A percentile compares a stretch with the other conserved stretches of the same genome.
Conservation (phyloP, 1,284 basidiomycete species). For the Tilletia indica region DNA sequence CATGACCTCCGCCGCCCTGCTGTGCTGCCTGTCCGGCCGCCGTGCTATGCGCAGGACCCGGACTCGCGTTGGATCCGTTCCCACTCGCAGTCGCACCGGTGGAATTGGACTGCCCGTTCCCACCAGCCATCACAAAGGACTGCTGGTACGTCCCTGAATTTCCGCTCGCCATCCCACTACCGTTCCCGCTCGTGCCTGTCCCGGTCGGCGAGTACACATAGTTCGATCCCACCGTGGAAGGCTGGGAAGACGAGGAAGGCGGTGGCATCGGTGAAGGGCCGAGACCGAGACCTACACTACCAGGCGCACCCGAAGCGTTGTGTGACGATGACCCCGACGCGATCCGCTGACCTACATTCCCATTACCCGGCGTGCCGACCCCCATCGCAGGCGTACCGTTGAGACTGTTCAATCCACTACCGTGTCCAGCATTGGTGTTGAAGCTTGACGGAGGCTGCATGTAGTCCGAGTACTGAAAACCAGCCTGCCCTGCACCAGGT, state of each 20-base stretch:
- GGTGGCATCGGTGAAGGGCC: neutral
- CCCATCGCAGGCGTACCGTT: conserved; percentile 9
- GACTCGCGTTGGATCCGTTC: neutral
- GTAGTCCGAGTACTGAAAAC: neutral
- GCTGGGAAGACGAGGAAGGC: neutral
- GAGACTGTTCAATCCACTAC: neutral
- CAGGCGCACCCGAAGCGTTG: neutral
- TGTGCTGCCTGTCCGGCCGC: too few species aligned
- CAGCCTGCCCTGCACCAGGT: neutral
- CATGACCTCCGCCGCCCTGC: too few species aligned
- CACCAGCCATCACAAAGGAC: too few species aligned
- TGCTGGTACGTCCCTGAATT: too few species aligned
- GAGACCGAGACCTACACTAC: conserved; percentile 14
- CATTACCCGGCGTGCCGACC: neutral
- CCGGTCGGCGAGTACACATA: conserved; percentile 16
- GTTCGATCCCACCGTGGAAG: conserved; percentile 1
- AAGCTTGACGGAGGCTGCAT: neutral
- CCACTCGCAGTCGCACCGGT: neutral
- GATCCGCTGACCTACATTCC: neutral
- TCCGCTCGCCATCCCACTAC: neutral
- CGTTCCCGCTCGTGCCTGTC: too few species aligned
- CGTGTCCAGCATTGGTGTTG: neutral
- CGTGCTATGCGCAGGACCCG: too few species aligned
- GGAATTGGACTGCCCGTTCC: neutral
- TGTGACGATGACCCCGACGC: neutral